A percentile compares a stretch with the other conserved stretches of the same genome.
phyloP scores from a whole-genome alignment of 805 yeast species.

The Monosporozyma siamensis region DNA sequence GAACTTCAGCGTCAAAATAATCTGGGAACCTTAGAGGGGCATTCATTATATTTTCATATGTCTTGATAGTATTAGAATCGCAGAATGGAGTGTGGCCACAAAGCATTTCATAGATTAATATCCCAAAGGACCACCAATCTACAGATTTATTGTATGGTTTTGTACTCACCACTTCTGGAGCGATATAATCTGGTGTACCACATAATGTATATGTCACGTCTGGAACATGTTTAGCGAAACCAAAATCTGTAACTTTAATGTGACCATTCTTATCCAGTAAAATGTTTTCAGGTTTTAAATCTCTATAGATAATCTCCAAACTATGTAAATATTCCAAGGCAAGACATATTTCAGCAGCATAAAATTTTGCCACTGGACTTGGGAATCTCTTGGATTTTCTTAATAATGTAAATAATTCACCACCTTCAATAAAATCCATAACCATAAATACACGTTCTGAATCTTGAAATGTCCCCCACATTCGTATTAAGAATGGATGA shows the following conservation, averaged over 20 bases:
- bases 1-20: conserved; percentile 66
- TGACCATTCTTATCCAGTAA: conserved; percentile 83
- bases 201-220: conserved; percentile 90
- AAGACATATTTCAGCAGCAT: conserved; percentile 81
- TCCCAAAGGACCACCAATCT: conserved; percentile 97
- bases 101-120: conserved; percentile 85
- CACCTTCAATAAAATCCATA: conserved; percentile 96
- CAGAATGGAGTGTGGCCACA: conserved; percentile 94
- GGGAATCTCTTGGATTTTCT: conserved; percentile 89
- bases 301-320: conserved; percentile 81
- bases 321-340: conserved; percentile 84
- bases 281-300: conserved; percentile 88
- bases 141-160: conserved; percentile 92
- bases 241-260: conserved; percentile 86
- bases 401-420: conserved; percentile 77
- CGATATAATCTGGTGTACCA: conserved; percentile 94
- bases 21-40: conserved; percentile 74
- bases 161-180: conserved; percentile 90
- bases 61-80: conserved; percentile 86
- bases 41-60: conserved; percentile 81
- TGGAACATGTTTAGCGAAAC: conserved; percentile 87
- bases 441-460: conserved; percentile 78
- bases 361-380: conserved; percentile 91
- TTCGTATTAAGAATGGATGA: conserved; percentile 83
- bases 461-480: conserved; percentile 98